These are phyloP conservation scores for Leishmania martiniquensis DNA, from an alignment of 208 protist genomes.

Conservation along the genomic window DNA sequence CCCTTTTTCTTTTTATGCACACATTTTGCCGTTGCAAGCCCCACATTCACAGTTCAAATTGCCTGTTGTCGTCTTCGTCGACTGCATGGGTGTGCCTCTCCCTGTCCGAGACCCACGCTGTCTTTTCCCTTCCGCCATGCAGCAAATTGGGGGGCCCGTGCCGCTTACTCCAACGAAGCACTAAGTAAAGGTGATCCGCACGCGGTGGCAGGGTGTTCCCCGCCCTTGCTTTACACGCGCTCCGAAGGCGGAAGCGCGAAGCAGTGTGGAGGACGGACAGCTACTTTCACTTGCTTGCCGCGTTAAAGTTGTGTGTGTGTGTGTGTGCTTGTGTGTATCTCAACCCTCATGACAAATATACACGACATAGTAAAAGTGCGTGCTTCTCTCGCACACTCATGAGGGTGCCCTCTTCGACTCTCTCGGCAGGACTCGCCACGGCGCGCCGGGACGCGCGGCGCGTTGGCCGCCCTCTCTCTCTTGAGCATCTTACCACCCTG, in stretches of 20 bases:
- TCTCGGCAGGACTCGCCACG: neutral
- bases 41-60: neutral
- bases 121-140: neutral
- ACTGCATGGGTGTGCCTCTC: neutral
- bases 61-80: neutral
- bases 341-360: neutral
- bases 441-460: neutral
- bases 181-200: neutral
- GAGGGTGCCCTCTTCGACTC: neutral
- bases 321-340: too few relatives aligned
- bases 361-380: neutral
- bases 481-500: neutral
- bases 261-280: neutral
- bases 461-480: neutral
- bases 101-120: neutral
- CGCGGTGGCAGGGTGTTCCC: neutral
- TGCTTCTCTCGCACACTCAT: neutral
- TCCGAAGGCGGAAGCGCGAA: neutral
- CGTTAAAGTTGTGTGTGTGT: neutral
- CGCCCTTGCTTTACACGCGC: neutral
- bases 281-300: neutral
- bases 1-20: too few relatives aligned
- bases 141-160: neutral
- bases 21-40: neutral
- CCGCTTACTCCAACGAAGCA: neutral